A percentile compares a stretch with the other conserved stretches of the same genome.
phyloP scores from a whole-genome alignment of 495 filamentous ascomycete genomes.

The Xylaria sp. region DNA sequence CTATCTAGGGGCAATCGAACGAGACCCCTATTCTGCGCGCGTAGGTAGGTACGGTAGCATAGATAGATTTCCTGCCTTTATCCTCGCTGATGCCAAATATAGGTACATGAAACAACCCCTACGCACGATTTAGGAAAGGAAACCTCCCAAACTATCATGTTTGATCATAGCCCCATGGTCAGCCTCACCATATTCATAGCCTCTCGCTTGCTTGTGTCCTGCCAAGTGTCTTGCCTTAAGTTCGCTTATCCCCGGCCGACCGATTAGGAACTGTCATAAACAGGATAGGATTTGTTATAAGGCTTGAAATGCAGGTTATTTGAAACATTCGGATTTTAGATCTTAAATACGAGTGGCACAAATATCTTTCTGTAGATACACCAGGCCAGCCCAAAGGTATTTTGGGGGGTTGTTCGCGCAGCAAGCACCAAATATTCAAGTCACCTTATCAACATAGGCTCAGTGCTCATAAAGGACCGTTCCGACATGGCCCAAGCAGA shows the following conservation, averaged over 20 bases:
- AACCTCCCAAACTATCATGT: neutral
- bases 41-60: neutral
- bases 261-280: neutral
- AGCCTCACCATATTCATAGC: neutral
- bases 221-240: neutral
- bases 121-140: neutral
- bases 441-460: neutral
- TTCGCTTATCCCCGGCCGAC: neutral
- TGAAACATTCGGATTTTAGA: neutral
- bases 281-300: neutral
- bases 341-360: too few species aligned
- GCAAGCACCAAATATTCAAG: neutral
- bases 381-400: neutral
- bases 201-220: neutral
- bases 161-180: neutral
- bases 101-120: slow-evolving; percentile 5
- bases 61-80: neutral
- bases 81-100: neutral
- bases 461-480: neutral
- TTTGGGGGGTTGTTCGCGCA: neutral
- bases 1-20: neutral
- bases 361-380: neutral
- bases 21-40: neutral
- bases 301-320: neutral
- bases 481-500: neutral